phyloP scores from a whole-genome alignment of 306 rosid genomes.

The Vachellia collinsii region DNA sequence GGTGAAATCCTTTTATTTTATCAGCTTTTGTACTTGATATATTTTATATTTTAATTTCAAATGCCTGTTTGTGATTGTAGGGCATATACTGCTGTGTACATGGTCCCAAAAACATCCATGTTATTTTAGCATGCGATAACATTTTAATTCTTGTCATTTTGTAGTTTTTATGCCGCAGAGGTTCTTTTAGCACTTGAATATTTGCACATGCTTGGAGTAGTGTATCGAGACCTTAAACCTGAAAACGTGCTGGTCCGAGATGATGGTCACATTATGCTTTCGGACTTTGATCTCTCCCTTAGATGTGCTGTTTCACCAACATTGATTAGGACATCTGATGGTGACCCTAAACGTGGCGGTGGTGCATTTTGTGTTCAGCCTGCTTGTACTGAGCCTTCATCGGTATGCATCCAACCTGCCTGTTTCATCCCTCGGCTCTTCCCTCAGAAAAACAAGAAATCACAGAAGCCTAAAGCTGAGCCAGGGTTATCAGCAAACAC shows the following conservation, averaged over 20 bases:
- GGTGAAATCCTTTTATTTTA: neutral
- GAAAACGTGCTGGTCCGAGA: slow-evolving; percentile 98
- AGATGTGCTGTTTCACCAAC: slow-evolving; percentile 92
- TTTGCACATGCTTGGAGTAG: slow-evolving; percentile 99
- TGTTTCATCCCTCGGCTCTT: slow-evolving; percentile 86
- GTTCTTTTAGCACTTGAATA: slow-evolving; percentile 94
- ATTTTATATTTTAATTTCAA: neutral
- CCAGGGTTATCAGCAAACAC: slow-evolving; percentile 61
- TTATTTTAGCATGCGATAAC: neutral
- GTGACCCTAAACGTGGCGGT: slow-evolving; percentile 72
- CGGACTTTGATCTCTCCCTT: slow-evolving; percentile 96
- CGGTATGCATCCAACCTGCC: slow-evolving; percentile 93
- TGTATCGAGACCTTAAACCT: slow-evolving; percentile 96
- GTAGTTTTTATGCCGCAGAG: slow-evolving; percentile 98
- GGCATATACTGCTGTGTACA: neutral
- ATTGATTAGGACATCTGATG: slow-evolving; percentile 69
- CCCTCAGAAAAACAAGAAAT: slow-evolving; percentile 84
- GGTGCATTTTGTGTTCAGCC: slow-evolving; percentile 97
- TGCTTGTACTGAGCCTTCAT: slow-evolving; percentile 90
- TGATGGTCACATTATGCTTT: slow-evolving; percentile 99
- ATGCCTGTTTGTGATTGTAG: neutral
- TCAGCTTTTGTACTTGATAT: neutral
- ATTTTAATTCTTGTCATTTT: slow-evolving; percentile 26
- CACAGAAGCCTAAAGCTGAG: slow-evolving; percentile 65
- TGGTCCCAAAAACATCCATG: neutral